phyloP scores from a whole-genome alignment of 177 flowering plant genomes.

The Vitis hybrid region DNA sequence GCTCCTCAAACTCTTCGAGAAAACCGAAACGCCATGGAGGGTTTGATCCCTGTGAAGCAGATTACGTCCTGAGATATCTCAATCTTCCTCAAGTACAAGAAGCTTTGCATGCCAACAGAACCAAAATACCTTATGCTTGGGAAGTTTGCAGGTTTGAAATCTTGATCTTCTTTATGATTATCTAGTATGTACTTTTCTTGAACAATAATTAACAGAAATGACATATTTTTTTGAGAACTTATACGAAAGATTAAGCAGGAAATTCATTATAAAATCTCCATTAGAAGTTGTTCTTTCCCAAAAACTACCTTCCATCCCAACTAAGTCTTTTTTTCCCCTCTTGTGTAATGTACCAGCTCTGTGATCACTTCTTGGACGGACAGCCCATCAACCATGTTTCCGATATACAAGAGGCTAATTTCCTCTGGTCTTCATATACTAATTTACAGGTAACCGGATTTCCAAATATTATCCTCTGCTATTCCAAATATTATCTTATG shows the following conservation, averaged over 20 bases:
- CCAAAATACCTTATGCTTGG: conserved; percentile 19
- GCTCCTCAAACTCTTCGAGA: not conserved
- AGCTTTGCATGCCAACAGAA: conserved; percentile 16
- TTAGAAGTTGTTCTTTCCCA: too few relatives aligned
- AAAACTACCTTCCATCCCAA: not conserved
- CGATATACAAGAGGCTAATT: conserved; percentile 20
- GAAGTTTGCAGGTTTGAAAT: conserved; percentile 16
- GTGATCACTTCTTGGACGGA: conserved; percentile 13
- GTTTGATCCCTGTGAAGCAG: conserved; percentile 12
- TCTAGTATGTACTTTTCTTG: not conserved
- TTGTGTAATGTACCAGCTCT: not conserved
- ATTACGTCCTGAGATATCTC: conserved; percentile 10
- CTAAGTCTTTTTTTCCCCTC: not conserved
- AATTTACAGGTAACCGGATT: conserved; percentile 23
- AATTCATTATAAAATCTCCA: too few relatives aligned
- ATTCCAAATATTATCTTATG: not conserved
- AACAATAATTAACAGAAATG: not conserved
- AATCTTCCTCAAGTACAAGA: conserved; percentile 20
- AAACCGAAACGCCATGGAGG: not conserved
- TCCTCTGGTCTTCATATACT: conserved; percentile 22
- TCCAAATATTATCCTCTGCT: too few relatives aligned
- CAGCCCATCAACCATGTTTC: conserved; percentile 26
- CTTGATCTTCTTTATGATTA: not conserved
- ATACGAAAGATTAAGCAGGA: too few relatives aligned
- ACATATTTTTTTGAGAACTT: not conserved